Percentiles rank a stretch among this genome's conserved stretches.
These are phyloP conservation scores for Metschnikowia santaceciliae DNA, from an alignment of 805 yeast species.

Conservation along the genomic window DNA sequence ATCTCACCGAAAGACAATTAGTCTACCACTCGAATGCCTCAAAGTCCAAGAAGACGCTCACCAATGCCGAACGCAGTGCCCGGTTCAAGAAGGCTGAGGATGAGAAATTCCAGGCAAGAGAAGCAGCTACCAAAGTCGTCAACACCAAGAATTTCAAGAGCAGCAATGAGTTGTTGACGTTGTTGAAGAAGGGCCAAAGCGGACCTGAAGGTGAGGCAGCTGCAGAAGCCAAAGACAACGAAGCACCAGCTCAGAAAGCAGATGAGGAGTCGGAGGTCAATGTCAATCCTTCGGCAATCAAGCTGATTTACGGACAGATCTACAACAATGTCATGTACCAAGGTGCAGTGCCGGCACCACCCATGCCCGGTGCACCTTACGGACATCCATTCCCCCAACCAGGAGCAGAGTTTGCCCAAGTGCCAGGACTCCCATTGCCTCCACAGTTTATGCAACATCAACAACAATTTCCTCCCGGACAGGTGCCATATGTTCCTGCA, in stretches of 20 bases:
- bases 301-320: conserved; percentile 41
- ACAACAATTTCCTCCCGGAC: conserved; percentile 10
- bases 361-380: conserved; percentile 6
- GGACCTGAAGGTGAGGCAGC: conserved; percentile 9
- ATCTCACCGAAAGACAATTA: conserved; percentile 69
- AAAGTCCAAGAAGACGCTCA: conserved; percentile 29
- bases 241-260: neutral
- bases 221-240: neutral
- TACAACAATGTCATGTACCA: conserved; percentile 42
- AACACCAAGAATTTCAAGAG: conserved; percentile 22
- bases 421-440: conserved; percentile 36
- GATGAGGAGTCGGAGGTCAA: conserved; percentile 16
- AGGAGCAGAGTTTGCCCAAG: conserved; percentile 22
- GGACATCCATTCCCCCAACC: neutral
- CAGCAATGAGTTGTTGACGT: conserved; percentile 29
- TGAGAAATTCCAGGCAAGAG: neutral
- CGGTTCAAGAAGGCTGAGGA: conserved; percentile 10
- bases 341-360: conserved; percentile 20
- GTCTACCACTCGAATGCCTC: conserved; percentile 73
- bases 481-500: neutral
- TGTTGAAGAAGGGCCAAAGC: conserved; percentile 24
- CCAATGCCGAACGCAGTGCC: conserved; percentile 17
- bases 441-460: conserved; percentile 30
- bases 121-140: conserved; percentile 8
- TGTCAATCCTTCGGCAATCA: conserved; percentile 30